phyloP scores from a whole-genome alignment of 73 alveolate species.

The Halteria grandinella region DNA sequence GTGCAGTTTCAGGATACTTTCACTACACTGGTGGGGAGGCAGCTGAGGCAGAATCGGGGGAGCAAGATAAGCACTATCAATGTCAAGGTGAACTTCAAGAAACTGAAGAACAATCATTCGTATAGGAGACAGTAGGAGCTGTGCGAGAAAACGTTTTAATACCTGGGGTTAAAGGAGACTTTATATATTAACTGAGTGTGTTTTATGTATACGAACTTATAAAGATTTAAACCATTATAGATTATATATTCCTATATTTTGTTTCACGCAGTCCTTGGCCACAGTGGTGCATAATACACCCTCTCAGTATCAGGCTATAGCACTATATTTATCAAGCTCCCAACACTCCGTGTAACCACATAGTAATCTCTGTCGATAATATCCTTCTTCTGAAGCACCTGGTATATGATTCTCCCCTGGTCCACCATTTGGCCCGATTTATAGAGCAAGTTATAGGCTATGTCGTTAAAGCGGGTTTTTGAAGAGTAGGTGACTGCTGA shows the following conservation, averaged over 20 bases:
- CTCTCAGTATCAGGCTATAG: conserved; percentile 14
- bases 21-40: conserved; percentile 7
- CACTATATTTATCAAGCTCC: conserved; percentile 4
- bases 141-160: too few relatives aligned
- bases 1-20: conserved; percentile 29
- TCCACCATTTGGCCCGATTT: conserved; percentile 15
- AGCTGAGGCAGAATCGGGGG: too few relatives aligned
- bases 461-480: neutral
- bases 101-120: neutral
- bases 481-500: neutral
- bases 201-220: too few relatives aligned
- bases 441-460: conserved; percentile 13
- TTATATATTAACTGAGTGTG: too few relatives aligned
- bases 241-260: too few relatives aligned
- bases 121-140: too few relatives aligned
- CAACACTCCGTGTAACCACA: neutral
- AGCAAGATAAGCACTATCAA: conserved; percentile 22
- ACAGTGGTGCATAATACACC: too few relatives aligned
- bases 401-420: neutral
- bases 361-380: conserved; percentile 1
- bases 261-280: too few relatives aligned
- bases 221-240: too few relatives aligned
- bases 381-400: neutral
- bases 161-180: too few relatives aligned
- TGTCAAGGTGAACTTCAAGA: conserved; percentile 43